Conservation (phyloP, 2,329 filamentous ascomycete genomes). For the Xylaria arbuscula region DNA sequence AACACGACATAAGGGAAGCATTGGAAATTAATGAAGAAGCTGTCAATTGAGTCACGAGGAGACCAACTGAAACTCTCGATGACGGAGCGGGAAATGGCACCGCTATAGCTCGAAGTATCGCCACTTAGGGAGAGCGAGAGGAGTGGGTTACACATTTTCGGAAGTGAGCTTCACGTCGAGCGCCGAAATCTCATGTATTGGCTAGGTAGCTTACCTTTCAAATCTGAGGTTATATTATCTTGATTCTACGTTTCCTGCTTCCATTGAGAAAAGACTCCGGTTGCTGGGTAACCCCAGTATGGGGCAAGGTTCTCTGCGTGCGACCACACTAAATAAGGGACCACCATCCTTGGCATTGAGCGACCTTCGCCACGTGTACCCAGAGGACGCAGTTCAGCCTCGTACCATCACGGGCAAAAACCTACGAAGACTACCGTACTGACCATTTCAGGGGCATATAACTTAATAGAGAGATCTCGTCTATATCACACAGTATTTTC, state of each 20-base stretch:
- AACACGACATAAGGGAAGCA: neutral
- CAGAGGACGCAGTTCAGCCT: too few species aligned
- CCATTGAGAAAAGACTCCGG: neutral
- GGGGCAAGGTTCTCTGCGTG: neutral
- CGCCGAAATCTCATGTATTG: neutral
- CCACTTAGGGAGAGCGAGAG: neutral
- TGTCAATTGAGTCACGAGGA: neutral
- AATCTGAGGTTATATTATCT: neutral
- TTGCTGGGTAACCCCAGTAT: neutral
- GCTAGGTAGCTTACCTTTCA: neutral
- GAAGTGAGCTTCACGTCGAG: neutral
- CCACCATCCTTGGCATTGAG: too few species aligned
- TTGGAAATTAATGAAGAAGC: neutral
- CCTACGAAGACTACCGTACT: too few species aligned
- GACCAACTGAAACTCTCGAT: neutral
- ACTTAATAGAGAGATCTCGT: neutral
- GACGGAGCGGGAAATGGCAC: neutral
- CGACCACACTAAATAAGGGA: neutral
- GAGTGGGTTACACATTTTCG: neutral
- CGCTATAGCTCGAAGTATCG: neutral
- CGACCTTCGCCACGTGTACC: too few species aligned
- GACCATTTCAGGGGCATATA: too few species aligned
- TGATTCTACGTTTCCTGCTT: neutral
- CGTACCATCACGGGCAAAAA: too few species aligned
- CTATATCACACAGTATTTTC: neutral